Percentiles rank a stretch among this genome's conserved stretches.
Evolutionary conservation across 176 grass and related monocot species (phyloP).

Genomic region (Luzula sylvatica): DNA sequence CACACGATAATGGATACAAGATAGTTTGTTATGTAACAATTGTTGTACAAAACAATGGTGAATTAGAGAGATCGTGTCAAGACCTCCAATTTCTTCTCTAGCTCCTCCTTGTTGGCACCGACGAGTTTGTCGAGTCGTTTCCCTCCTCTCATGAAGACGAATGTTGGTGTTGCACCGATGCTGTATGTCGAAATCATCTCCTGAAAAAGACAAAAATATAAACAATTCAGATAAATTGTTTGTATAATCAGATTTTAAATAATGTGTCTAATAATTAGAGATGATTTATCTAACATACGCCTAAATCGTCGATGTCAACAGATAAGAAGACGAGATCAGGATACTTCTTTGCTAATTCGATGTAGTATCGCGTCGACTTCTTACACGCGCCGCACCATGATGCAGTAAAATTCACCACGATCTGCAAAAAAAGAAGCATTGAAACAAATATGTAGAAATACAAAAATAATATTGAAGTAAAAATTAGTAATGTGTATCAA

Average conservation of each 20-base stretch:
- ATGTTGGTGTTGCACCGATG: slow-evolving; percentile 62
- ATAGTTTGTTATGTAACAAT: too few species aligned
- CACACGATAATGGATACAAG: too few species aligned
- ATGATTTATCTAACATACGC: slow-evolving; percentile 6
- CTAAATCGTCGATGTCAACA: slow-evolving; percentile 19
- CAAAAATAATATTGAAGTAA: too few species aligned
- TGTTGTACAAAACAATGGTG: too few species aligned
- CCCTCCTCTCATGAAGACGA: slow-evolving; percentile 54
- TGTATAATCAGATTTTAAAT: background rate
- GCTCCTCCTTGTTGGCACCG: slow-evolving; percentile 42
- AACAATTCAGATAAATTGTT: slow-evolving; percentile 5
- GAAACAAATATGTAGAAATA: background rate
- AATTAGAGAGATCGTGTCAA: background rate
- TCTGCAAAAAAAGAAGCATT: slow-evolving; percentile 1
- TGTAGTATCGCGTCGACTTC: slow-evolving; percentile 15
- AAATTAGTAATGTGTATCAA: too few species aligned
- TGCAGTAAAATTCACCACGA: slow-evolving; percentile 26
- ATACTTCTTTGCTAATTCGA: slow-evolving; percentile 17
- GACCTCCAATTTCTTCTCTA: slow-evolving; percentile 46
- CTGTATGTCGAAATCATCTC: slow-evolving; percentile 43
- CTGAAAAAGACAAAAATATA: slow-evolving; percentile 15
- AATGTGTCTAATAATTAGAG: background rate
- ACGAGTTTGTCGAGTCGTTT: slow-evolving; percentile 53
- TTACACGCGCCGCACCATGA: slow-evolving; percentile 20
- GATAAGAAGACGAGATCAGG: slow-evolving; percentile 21